Conservation (phyloP, 768 basidiomycete species). For the Pleurotus pulmonarius region DNA sequence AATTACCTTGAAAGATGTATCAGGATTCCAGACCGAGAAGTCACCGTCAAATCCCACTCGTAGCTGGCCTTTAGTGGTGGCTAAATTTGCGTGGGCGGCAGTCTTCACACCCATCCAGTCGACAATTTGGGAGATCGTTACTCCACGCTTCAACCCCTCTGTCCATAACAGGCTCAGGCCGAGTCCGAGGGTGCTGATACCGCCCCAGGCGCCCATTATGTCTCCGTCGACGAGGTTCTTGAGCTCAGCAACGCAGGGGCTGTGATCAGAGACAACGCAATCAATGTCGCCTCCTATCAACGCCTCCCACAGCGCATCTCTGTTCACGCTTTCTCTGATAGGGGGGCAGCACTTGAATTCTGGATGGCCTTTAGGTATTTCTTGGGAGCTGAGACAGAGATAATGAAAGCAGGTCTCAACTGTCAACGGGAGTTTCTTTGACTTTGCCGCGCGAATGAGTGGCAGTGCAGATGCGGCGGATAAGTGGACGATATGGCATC, state of each 20-base stretch:
- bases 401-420: constrained; percentile 99
- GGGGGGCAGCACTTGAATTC: constrained; percentile 98
- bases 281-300: constrained; percentile 82
- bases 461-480: constrained; percentile 84
- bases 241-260: constrained; percentile 79
- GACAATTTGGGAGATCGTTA: constrained; percentile 58
- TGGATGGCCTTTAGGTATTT: constrained; percentile 71
- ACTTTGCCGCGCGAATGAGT: constrained; percentile 64
- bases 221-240: constrained; percentile 78
- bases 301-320: constrained; percentile 77
- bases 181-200: constrained; percentile 86
- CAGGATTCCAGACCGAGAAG: constrained; percentile 79
- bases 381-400: constrained; percentile 68
- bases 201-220: constrained; percentile 92
- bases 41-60: constrained; percentile 80
- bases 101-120: constrained; percentile 74
- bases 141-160: constrained; percentile 59
- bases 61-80: constrained; percentile 66
- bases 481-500: constrained; percentile 94
- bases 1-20: constrained; percentile 40
- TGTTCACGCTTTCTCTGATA: constrained; percentile 71
- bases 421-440: constrained; percentile 65
- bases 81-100: constrained; percentile 78
- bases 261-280: constrained; percentile 94
- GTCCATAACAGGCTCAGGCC: constrained; percentile 90